Percentiles rank a stretch among this genome's conserved stretches.
These are phyloP conservation scores for Lactarius pseudohatsudake DNA, from an alignment of 768 basidiomycete species.

Conservation along the genomic window DNA sequence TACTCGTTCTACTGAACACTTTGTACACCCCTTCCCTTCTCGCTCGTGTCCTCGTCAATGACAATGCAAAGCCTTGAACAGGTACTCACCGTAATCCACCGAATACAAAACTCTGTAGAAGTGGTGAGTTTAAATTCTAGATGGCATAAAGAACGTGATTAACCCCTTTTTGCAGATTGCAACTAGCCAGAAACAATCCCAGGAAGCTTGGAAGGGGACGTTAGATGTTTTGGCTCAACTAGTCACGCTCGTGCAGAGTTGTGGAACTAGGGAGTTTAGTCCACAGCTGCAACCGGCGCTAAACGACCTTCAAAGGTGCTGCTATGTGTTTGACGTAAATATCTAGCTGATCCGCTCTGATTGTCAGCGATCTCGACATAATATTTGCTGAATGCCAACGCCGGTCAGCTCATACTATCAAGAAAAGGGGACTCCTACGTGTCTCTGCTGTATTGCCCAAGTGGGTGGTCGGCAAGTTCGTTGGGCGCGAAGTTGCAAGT, in stretches of 20 bases:
- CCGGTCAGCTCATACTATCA: not conserved
- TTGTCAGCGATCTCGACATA: conserved; percentile 11
- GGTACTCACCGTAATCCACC: conserved; percentile 17
- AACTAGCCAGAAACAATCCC: conserved; percentile 18
- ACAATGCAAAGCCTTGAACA: conserved; percentile 19
- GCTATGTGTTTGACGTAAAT: not conserved
- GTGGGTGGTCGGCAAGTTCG: conserved; percentile 16
- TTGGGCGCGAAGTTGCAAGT: conserved; percentile 1
- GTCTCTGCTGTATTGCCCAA: conserved; percentile 20
- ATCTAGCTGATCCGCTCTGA: not conserved
- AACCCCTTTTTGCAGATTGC: conserved; percentile 1
- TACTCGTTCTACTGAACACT: conserved; percentile 14
- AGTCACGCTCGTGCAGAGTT: conserved; percentile 7
- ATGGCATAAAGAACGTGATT: not conserved
- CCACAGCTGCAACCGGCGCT: conserved; percentile 15
- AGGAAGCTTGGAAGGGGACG: conserved; percentile 6
- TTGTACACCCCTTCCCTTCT: conserved; percentile 1
- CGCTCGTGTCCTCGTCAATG: conserved; percentile 15
- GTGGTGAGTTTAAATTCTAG: conserved; percentile 6
- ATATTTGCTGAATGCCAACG: conserved; percentile 9
- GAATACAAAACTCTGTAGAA: conserved; percentile 14
- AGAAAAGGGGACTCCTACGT: conserved; percentile 11
- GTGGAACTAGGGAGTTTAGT: not conserved
- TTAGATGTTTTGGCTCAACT: conserved; percentile 10
- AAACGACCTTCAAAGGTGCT: conserved; percentile 8